phyloP scores from a whole-genome alignment of 108 stramenopile genomes.

The Phaeodactylum tricornutum region DNA sequence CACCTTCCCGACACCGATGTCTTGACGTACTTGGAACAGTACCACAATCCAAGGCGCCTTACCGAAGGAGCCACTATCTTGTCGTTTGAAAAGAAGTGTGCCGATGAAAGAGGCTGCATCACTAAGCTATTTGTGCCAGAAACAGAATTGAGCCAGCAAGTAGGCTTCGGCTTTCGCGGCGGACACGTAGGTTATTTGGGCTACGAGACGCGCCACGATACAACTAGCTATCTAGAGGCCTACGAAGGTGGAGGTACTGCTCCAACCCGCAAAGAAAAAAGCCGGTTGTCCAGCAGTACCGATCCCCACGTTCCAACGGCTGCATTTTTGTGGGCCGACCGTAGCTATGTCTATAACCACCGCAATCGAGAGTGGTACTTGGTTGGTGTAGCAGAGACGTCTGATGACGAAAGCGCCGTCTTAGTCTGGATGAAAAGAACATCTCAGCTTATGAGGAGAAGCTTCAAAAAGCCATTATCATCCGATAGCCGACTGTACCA shows the following conservation, averaged over 20 bases:
- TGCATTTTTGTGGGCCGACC: conserved; percentile 63
- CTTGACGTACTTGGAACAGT: conserved; percentile 11
- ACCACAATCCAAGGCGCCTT: no score
- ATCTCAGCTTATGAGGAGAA: conserved; percentile 3
- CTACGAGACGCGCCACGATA: conserved; percentile 75
- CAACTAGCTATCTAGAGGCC: conserved; percentile 32
- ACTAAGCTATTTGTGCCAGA: no score
- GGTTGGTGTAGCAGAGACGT: conserved; percentile 32
- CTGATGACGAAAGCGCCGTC: conserved; percentile 4
- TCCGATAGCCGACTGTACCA: no score
- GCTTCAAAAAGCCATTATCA: no score
- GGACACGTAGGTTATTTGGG: conserved; percentile 76
- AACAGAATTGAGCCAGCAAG: neutral
- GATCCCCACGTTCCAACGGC: conserved; percentile 54
- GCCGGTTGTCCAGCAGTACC: neutral
- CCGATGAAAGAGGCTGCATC: no score
- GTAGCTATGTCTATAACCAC: conserved; percentile 69
- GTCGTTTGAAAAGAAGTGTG: no score
- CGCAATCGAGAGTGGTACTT: conserved; percentile 50
- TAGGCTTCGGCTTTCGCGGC: conserved; percentile 72
- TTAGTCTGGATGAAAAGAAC: conserved; percentile 49
- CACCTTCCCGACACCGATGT: conserved; percentile 7
- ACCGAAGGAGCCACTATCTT: no score
- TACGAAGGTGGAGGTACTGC: conserved; percentile 7
- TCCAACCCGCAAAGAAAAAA: neutral